phyloP scores from a whole-genome alignment of 106 monocot species.

The Phalaenopsis equestris region DNA sequence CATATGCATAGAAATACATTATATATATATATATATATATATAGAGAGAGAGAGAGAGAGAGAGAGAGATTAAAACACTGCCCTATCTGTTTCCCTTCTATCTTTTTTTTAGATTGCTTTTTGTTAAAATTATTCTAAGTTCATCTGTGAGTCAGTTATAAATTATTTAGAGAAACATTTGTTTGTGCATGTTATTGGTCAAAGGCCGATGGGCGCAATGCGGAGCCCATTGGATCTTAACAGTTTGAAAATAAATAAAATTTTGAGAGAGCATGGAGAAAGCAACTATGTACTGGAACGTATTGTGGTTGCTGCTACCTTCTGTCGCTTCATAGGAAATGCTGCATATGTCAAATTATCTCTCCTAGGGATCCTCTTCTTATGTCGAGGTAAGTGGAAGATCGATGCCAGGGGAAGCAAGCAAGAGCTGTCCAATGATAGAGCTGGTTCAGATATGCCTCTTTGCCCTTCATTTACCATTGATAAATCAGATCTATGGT shows the following conservation, averaged over 20 bases:
- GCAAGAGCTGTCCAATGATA: constrained; percentile 16
- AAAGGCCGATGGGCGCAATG: neutral
- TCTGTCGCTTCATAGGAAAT: constrained; percentile 1
- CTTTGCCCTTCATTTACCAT: constrained; percentile 5
- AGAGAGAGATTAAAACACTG: neutral
- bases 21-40: too few species aligned
- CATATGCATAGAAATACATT: neutral
- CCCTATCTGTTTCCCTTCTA: neutral
- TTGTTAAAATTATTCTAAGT: neutral
- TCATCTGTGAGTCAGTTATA: neutral
- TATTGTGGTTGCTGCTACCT: constrained; percentile 5
- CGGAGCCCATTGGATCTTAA: neutral
- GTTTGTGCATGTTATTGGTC: neutral
- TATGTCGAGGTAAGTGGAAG: constrained; percentile 18
- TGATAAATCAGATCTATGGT: constrained; percentile 8
- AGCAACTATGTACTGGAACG: neutral
- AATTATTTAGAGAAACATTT: neutral
- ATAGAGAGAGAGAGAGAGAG: too few species aligned
- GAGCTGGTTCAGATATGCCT: constrained; percentile 6
- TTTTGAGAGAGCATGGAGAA: neutral
- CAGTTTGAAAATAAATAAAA: neutral
- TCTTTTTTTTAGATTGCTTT: neutral
- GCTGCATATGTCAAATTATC: constrained; percentile 9
- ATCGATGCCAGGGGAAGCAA: constrained; percentile 33
- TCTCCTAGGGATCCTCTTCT: constrained; percentile 11